Evolutionary conservation across 345 rosid species (phyloP), one percentile per base, ranked within the genome.

Genomic region (Populus alba): DNA sequence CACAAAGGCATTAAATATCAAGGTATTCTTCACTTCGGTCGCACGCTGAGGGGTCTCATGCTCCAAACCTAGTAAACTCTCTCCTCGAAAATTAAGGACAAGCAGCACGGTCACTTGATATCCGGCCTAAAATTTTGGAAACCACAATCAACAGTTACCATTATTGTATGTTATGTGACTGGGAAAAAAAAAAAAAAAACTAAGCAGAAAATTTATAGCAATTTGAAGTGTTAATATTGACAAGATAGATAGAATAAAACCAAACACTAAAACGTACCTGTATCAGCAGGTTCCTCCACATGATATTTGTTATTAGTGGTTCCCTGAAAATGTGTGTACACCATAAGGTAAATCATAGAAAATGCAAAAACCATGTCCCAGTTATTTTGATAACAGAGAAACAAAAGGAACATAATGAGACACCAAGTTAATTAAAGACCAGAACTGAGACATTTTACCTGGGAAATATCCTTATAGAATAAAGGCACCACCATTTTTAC

Each of bases 1-100:
- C 79, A 82, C 85, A 79, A 82, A 82, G 3, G 82, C 85, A 76
- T 82, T 82, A 82, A 82, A 82, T 63, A 82, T 82, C 63, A 82
- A 47, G 55, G 82, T 82, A 68, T 82, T 71, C 80, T 82, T 82
- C 85, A 79, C 85, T 33, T 75, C 47, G 67, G 47, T 82, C 22
- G 85, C 85, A 27, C 62, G 77, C 17, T 35, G 61, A 22, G 74
- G 57, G 12, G 43, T 11, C 8, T 72, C 80, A 71, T 22, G 20
- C 49, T 72, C 41, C 78, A 79, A 67, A 51, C 79, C 80, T 25
- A 79, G 62, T 72, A 82, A 57, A 51, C 77, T 79, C 74, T 35
- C 59, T 43, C 85, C 85, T 65, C 67, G 73, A 66, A 82, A 82
- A 75, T 82, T 82, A 22, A 82, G 82, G 38, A 72, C 39, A n/a